These are phyloP conservation scores for Balakata baccata DNA, from an alignment of 345 rosid species.

Conservation along the genomic window DNA sequence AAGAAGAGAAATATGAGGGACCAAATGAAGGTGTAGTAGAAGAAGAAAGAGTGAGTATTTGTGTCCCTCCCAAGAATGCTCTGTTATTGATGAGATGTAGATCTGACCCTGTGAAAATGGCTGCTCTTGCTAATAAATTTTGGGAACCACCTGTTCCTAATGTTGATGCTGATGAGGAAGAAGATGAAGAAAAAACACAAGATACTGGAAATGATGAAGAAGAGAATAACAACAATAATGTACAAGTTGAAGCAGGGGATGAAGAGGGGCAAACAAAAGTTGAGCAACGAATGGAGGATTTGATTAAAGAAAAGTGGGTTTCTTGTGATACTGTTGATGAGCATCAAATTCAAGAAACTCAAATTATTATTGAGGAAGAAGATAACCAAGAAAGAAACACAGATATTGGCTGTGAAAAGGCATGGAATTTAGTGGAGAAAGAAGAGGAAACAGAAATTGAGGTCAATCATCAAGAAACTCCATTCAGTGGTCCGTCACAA, in stretches of 20 bases:
- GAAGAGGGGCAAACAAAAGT: slow-evolving; percentile 10
- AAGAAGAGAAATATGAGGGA: slow-evolving; percentile 32
- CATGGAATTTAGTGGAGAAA: neutral
- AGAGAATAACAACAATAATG: slow-evolving; percentile 16
- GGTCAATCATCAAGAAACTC: neutral
- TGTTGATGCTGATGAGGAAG: slow-evolving; percentile 21
- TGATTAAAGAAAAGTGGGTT: slow-evolving; percentile 30
- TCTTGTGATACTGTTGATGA: slow-evolving; percentile 28
- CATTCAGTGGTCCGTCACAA: neutral
- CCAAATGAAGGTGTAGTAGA: slow-evolving; percentile 14
- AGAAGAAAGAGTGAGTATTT: slow-evolving; percentile 49
- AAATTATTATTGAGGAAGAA: slow-evolving; percentile 7
- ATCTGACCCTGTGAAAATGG: slow-evolving; percentile 94
- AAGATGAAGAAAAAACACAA: slow-evolving; percentile 19
- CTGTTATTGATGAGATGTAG: slow-evolving; percentile 85
- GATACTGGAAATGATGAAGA: slow-evolving; percentile 16
- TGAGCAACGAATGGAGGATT: slow-evolving; percentile 31
- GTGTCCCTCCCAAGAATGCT: slow-evolving; percentile 86
- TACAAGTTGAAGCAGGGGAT: neutral
- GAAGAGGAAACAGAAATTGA: neutral
- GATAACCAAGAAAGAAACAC: slow-evolving; percentile 18
- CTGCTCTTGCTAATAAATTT: slow-evolving; percentile 72
- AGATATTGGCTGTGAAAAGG: neutral
- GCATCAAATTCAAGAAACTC: slow-evolving; percentile 12
- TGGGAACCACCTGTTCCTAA: slow-evolving; percentile 53